Conservation (phyloP, 1,284 basidiomycete species). For the Leucoagaricus sp. region DNA sequence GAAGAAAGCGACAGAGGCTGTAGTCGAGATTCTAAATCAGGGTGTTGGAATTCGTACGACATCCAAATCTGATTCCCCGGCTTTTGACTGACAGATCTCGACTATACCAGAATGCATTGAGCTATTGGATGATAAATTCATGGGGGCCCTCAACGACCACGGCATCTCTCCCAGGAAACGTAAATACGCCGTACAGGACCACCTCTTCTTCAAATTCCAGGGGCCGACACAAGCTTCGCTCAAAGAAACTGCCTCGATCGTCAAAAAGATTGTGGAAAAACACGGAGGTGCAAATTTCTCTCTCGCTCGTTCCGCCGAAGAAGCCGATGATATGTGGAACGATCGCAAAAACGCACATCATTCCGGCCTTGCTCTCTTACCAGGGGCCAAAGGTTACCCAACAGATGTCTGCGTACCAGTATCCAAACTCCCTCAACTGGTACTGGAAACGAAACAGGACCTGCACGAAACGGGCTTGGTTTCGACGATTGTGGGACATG, state of each 20-base stretch:
- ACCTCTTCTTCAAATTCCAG: constrained; percentile 88
- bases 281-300: constrained; percentile 73
- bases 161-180: constrained; percentile 53
- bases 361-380: constrained; percentile 66
- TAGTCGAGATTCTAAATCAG: constrained; percentile 74
- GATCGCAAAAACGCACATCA: constrained; percentile 86
- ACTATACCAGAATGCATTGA: constrained; percentile 66
- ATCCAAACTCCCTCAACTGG: constrained; percentile 74
- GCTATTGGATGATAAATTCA: constrained; percentile 70
- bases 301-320: constrained; percentile 65
- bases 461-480: constrained; percentile 58
- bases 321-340: constrained; percentile 80
- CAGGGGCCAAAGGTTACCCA: constrained; percentile 68
- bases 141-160: constrained; percentile 67
- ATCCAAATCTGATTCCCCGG: neutral
- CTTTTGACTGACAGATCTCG: neutral
- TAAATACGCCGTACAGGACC: constrained; percentile 69
- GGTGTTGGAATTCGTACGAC: constrained; percentile 68
- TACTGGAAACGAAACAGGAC: constrained; percentile 78
- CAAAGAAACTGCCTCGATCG: constrained; percentile 63
- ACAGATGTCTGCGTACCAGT: constrained; percentile 91
- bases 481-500: constrained; percentile 77
- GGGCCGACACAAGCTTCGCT: constrained; percentile 63
- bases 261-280: constrained; percentile 53
- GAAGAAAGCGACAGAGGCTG: constrained; percentile 70